Base-by-base conservation (phyloP, 257 asterid species). In the Nicotiana sylvestris region DNA sequence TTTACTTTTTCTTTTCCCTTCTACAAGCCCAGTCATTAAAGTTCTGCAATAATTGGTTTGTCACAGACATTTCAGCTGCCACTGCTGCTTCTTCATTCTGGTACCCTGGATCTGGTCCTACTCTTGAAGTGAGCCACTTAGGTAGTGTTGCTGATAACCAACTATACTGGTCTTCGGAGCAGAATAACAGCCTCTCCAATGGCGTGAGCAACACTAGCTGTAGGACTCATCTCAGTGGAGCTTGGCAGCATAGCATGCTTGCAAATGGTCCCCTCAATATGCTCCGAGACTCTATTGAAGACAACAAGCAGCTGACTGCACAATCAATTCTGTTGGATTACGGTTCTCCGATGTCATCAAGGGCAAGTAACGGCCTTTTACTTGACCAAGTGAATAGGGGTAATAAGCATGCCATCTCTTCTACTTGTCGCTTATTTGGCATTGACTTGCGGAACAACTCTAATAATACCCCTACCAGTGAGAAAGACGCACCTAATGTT, bases 381-480 rank as follows among this genome's bases (percentile, higher is more conserved):
- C 76, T 27, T 51, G 90, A 88, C 81, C 93, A 87, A 83, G 85
- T 81, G 77, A 88, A 85, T 18, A 87, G 80, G 37, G 53, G 85
- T 18, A 91, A 84, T 69, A 91, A 64, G 83, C 46, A 53, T 4
- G 97, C 90, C 78, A 85, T 70, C 29, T 82, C 83, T 21, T 80
- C 95, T 5, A 87, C 83, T 17, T 92, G 89, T 85, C 85, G 97
- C 57, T 69, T 93, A 84, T 93, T 93, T 85, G 98, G 98, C 67
- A 74, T 93, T 78, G 97, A 93, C 84, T 91, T 93, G 89, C 87
- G 93, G 88, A 91, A 81, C 84, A 90, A 88, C 79, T 49, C 88
- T 5, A 88, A 78, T 56, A 85, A 79, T 74, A 49, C 49, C 37
- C 82, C 77, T 58, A 81, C 81, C 10, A 60, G 21, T 18, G 91